Evolutionary conservation across 768 basidiomycete species (phyloP).

Genomic region (Leccinum variicolor): DNA sequence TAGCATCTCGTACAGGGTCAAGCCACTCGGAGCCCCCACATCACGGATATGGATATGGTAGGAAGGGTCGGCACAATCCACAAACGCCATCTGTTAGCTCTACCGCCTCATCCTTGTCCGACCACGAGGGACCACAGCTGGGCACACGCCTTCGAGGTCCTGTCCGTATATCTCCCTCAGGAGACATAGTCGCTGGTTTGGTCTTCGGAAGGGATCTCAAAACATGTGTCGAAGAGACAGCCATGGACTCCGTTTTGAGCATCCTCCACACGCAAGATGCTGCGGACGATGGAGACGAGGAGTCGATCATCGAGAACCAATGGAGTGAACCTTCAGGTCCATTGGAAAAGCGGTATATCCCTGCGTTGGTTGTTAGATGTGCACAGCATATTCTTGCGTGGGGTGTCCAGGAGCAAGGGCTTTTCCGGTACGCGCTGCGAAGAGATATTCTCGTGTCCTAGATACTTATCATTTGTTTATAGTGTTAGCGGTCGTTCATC

Average conservation of each 20-base stretch:
- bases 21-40: slow-evolving; percentile 33
- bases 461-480: slow-evolving; percentile 9
- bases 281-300: not conserved
- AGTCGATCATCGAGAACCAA: not conserved
- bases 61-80: slow-evolving; percentile 50
- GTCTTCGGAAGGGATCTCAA: slow-evolving; percentile 67
- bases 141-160: slow-evolving; percentile 59
- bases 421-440: slow-evolving; percentile 65
- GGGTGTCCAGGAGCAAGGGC: slow-evolving; percentile 84
- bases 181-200: slow-evolving; percentile 42
- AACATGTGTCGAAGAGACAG: slow-evolving; percentile 54
- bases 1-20: slow-evolving; percentile 39
- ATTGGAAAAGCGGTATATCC: slow-evolving; percentile 53
- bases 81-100: slow-evolving; percentile 60
- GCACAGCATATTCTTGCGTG: slow-evolving; percentile 78
- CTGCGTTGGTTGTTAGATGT: slow-evolving; percentile 78
- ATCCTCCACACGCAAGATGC: slow-evolving; percentile 6
- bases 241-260: slow-evolving; percentile 32
- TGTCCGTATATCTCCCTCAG: slow-evolving; percentile 33
- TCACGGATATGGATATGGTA: slow-evolving; percentile 22
- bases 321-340: slow-evolving; percentile 21
- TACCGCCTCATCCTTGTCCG: slow-evolving; percentile 46
- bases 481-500: slow-evolving; percentile 83
- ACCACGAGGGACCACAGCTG: slow-evolving; percentile 48
- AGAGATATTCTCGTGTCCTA: not conserved